Percentiles rank a stretch among this genome's conserved stretches.
Evolutionary conservation across 495 filamentous ascomycete genomes (phyloP).

Genomic region (Aspergillus sclerotiicarbonarius): DNA sequence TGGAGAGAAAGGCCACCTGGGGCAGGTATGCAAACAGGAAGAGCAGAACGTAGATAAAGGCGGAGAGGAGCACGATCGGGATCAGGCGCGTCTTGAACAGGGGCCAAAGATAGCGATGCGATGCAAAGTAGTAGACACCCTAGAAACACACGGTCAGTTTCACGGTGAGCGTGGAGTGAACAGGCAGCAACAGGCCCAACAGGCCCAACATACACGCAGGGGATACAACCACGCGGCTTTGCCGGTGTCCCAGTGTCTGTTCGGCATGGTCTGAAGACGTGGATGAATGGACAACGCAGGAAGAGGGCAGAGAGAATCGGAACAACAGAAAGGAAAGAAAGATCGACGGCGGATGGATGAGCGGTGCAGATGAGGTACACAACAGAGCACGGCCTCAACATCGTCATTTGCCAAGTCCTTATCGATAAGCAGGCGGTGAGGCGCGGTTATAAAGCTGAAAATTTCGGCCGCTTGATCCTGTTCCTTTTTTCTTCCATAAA

Average conservation of each 20-base stretch:
- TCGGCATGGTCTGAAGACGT: background rate
- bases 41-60: conserved; percentile 58
- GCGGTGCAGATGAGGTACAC: conserved; percentile 1
- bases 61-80: conserved; percentile 56
- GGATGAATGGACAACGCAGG: background rate
- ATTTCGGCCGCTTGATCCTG: conserved; percentile 26
- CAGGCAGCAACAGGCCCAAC: background rate
- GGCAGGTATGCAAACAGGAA: conserved; percentile 62
- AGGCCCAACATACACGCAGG: conserved; percentile 40
- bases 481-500: conserved; percentile 39
- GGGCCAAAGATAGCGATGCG: conserved; percentile 62
- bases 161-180: background rate
- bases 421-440: conserved; percentile 44
- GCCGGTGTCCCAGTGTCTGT: conserved; percentile 28
- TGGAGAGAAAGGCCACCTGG: conserved; percentile 61
- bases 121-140: conserved; percentile 60
- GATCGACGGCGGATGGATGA: conserved; percentile 4
- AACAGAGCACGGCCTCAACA: conserved; percentile 4
- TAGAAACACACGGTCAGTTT: conserved; percentile 17
- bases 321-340: conserved; percentile 14
- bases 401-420: conserved; percentile 24
- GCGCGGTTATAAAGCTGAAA: conserved; percentile 20
- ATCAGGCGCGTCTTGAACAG: conserved; percentile 58
- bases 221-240: conserved; percentile 57
- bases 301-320: background rate